A percentile compares a stretch with the other conserved stretches of the same genome.
Evolutionary conservation across 371 early-diverging fungal species (phyloP).

Genomic region (Rhizopus arrhizus): DNA sequence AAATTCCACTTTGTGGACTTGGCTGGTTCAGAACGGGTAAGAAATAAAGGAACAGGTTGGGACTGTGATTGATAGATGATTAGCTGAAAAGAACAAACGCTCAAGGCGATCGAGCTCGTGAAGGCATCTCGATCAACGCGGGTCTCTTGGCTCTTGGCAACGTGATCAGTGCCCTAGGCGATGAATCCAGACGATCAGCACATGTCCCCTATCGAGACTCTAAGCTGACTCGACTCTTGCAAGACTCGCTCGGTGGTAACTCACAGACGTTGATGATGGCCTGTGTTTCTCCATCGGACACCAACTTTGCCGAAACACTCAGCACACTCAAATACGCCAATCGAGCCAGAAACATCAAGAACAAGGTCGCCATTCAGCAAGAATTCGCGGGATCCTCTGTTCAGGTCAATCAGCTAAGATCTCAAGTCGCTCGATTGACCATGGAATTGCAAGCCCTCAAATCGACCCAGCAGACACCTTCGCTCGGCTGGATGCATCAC

Average conservation of each 20-base stretch:
- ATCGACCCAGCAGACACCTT: background rate
- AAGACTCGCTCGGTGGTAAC: constrained; percentile 95
- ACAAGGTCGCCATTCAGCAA: constrained; percentile 59
- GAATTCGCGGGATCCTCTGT: constrained; percentile 52
- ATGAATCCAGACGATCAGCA: constrained; percentile 65
- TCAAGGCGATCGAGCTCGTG: constrained; percentile 92
- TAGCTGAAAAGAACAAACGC: constrained; percentile 53
- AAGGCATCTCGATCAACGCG: constrained; percentile 97
- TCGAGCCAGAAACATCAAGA: constrained; percentile 84
- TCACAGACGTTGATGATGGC: constrained; percentile 90
- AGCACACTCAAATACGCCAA: constrained; percentile 92
- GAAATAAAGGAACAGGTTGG: background rate
- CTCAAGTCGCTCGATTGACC: constrained; percentile 67
- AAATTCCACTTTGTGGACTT: constrained; percentile 97
- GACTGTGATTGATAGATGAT: background rate
- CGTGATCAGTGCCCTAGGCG: constrained; percentile 96
- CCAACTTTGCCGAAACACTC: constrained; percentile 83
- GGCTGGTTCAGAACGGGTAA: constrained; percentile 76
- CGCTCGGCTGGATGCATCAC: constrained; percentile 25
- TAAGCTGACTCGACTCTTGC: constrained; percentile 89
- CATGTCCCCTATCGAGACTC: constrained; percentile 95
- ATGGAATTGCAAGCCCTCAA: constrained; percentile 58
- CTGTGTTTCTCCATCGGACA: constrained; percentile 82
- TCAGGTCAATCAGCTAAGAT: constrained; percentile 68
- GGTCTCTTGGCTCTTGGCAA: constrained; percentile 97